These are phyloP conservation scores for Conticribra guillardii DNA, from an alignment of 108 stramenopile species.

Conservation along the genomic window DNA sequence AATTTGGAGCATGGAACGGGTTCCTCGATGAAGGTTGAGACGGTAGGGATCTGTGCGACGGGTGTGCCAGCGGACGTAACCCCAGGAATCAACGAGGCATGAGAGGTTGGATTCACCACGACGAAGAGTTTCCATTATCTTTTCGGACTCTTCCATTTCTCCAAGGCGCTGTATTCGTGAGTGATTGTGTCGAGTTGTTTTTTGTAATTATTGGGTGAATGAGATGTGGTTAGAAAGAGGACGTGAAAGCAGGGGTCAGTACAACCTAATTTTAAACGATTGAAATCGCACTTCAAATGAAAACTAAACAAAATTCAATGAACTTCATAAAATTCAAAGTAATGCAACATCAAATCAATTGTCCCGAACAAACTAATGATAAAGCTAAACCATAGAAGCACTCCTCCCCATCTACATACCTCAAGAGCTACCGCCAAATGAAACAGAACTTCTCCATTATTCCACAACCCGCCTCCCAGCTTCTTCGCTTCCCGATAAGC, in stretches of 20 bases:
- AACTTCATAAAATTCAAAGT: neutral
- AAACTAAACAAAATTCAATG: neutral
- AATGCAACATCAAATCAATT: neutral
- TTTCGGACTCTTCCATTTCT: constrained; percentile 69
- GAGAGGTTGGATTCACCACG: constrained; percentile 63
- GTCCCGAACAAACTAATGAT: neutral
- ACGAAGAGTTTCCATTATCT: constrained; percentile 70
- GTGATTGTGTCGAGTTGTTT: neutral
- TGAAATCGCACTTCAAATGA: neutral
- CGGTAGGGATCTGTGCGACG: constrained; percentile 48
- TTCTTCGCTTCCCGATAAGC: constrained; percentile 64
- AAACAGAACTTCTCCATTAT: constrained; percentile 52
- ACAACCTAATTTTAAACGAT: no score
- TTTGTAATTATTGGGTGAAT: neutral
- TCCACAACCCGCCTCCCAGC: constrained; percentile 35
- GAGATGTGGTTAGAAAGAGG: no score
- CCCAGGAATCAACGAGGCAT: constrained; percentile 86
- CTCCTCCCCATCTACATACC: no score
- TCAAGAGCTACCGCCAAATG: constrained; percentile 82
- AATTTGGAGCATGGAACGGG: constrained; percentile 82
- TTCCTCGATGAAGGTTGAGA: constrained; percentile 81
- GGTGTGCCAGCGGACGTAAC: constrained; percentile 89
- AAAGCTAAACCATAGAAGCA: no score
- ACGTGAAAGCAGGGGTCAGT: no score
- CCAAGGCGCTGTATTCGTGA: constrained; percentile 52